Evolutionary conservation across 1,284 basidiomycete genomes (phyloP).

Genomic region (Schizophyllum commune): DNA sequence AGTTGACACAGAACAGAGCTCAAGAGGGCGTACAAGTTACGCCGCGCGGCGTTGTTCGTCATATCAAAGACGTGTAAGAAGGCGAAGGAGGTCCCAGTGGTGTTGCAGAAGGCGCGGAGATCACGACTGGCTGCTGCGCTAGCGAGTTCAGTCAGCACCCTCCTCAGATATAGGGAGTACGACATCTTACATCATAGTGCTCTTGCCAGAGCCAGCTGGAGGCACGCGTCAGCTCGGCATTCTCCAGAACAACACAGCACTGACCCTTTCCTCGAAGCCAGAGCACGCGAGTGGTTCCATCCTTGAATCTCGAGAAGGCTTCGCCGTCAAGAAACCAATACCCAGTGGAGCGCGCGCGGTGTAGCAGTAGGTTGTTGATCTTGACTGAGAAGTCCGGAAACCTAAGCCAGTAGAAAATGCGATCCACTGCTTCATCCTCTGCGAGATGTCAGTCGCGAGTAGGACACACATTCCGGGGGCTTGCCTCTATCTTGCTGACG

Average conservation of each 20-base stretch:
- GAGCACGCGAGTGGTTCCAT: neutral
- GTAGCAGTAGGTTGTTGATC: neutral
- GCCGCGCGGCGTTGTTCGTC: too few relatives aligned
- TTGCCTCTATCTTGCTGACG: neutral
- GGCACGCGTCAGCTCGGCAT: too few relatives aligned
- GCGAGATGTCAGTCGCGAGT: neutral
- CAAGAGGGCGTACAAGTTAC: too few relatives aligned
- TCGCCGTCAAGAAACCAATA: neutral
- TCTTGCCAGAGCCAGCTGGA: too few relatives aligned
- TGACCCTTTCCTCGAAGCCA: neutral
- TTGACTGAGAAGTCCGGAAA: neutral
- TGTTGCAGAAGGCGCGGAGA: too few relatives aligned
- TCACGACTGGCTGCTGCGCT: too few relatives aligned
- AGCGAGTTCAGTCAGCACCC: too few relatives aligned
- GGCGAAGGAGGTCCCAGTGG: too few relatives aligned
- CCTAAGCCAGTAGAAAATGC: neutral
- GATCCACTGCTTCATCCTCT: neutral
- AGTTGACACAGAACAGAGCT: too few relatives aligned
- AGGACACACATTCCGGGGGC: neutral
- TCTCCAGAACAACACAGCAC: neutral
- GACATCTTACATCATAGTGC: too few relatives aligned
- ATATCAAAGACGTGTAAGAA: too few relatives aligned
- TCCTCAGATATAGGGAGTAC: too few relatives aligned
- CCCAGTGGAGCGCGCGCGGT: neutral
- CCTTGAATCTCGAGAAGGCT: neutral